Percentiles rank a stretch among this genome's conserved stretches.
These are phyloP conservation scores for Cicer judaicum DNA, from an alignment of 306 rosid species.

Conservation along the genomic window DNA sequence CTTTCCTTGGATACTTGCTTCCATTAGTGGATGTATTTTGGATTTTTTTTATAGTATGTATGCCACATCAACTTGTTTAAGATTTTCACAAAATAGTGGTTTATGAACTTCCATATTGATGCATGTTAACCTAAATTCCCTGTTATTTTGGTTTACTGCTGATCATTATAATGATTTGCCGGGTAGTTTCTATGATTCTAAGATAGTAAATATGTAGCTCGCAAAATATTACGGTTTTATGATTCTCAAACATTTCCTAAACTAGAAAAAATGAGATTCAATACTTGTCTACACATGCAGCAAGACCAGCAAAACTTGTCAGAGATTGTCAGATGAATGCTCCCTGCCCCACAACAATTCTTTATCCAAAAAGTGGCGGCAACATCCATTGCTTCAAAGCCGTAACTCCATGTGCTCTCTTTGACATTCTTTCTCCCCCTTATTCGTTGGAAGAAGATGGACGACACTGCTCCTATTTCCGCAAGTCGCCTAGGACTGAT, in stretches of 20 bases:
- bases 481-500: constrained; percentile 41
- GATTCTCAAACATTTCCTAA: constrained; percentile 18
- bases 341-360: constrained; percentile 49
- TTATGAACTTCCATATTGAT: constrained; percentile 30
- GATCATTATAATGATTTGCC: constrained; percentile 16
- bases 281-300: constrained; percentile 34
- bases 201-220: constrained; percentile 14
- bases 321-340: constrained; percentile 54
- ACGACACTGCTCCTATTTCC: constrained; percentile 53
- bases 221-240: not conserved
- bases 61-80: not conserved
- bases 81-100: constrained; percentile 1
- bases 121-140: constrained; percentile 11
- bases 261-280: constrained; percentile 13
- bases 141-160: not conserved
- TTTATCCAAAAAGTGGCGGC: constrained; percentile 55
- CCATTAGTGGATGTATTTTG: constrained; percentile 19
- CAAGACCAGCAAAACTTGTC: constrained; percentile 51
- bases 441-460: constrained; percentile 50
- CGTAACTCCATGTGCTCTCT: constrained; percentile 55
- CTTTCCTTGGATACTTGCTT: constrained; percentile 12
- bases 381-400: constrained; percentile 57
- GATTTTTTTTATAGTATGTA: not conserved
- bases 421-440: constrained; percentile 57
- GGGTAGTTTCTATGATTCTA: not conserved